Percentiles rank a stretch among this genome's conserved stretches.
These are phyloP conservation scores for Chlorella ohadii DNA, from an alignment of 139 green algal species.

Conservation along the genomic window DNA sequence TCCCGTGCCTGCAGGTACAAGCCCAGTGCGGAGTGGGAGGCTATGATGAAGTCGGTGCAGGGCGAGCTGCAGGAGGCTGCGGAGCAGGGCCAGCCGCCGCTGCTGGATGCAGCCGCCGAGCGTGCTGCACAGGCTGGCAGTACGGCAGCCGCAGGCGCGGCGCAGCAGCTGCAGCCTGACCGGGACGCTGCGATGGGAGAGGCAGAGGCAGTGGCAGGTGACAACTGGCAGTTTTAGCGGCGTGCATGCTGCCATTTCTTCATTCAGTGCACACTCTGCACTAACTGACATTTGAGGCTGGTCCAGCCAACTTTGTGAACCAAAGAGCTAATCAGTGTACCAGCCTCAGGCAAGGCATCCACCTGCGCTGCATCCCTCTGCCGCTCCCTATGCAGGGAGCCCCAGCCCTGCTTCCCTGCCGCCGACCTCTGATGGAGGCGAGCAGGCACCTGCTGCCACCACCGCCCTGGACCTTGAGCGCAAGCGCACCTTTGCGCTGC, in stretches of 20 bases:
- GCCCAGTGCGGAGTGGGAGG: slow-evolving; percentile 25
- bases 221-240: too few species aligned
- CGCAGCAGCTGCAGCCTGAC: not conserved
- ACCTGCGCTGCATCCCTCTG: too few species aligned
- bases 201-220: too few species aligned
- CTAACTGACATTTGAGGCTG: too few species aligned
- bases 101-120: not conserved
- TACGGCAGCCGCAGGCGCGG: not conserved
- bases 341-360: too few species aligned
- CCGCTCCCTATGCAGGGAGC: too few species aligned
- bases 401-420: too few species aligned
- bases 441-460: not conserved
- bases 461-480: not conserved
- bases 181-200: too few species aligned
- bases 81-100: not conserved
- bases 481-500: slow-evolving; percentile 49
- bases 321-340: too few species aligned
- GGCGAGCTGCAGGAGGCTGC: slow-evolving; percentile 17
- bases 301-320: too few species aligned
- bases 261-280: too few species aligned
- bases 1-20: not conserved
- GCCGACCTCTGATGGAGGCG: not conserved
- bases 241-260: too few species aligned
- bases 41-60: slow-evolving; percentile 35
- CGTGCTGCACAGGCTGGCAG: not conserved